Evolutionary conservation across 257 asterid genomes (phyloP), one percentile per base, ranked within the genome.

Genomic region (Phtheirospermum japonicum): DNA sequence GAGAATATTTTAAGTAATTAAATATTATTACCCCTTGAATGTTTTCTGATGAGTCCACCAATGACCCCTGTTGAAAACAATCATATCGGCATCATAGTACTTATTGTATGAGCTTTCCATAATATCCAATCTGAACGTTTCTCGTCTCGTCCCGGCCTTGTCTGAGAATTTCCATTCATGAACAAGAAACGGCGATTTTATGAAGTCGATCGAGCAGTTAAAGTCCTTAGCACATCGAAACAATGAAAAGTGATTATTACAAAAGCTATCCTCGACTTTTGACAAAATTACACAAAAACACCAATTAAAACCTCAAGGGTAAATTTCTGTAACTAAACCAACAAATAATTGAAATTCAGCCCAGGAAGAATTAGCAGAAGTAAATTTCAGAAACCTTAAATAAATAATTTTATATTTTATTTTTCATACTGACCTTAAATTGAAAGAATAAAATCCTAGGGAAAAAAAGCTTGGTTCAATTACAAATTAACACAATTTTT

Each of bases 1-100:
- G 10, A 19, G 30, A 16, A 49, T 16, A 23, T 5, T 4, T 13
- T 8, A 51, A 51, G 30, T 49, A 51, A 18, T 4, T 7, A 4
- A n/a, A 8, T 9, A 20, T 26, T 13, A 6, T 14, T 73, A 83
- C 88, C 87, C 74, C 65, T 71, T 52, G 6, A 43, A 54, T 12
- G 84, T 79, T 34, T 83, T 86, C 37, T 75, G 77, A 70, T 81
- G 95, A 69, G 90, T 86, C 95, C 90, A 83, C 90, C 95, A 83
- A 48, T 86, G 90, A 12, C 95, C 95, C 4, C 90, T 83, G 77
- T 85, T 85, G 83, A 83, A 80, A 14, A 85, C 79, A 17, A 85
- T 71, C 59, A 83, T 49, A 48, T 86, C 88, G 36, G 85, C 95
- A 64, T 79, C 76, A 13, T 46, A 30, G 32, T 83, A 79, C 26